phyloP scores from a whole-genome alignment of 2,329 filamentous ascomycete genomes.

The Exophiala mesophila region DNA sequence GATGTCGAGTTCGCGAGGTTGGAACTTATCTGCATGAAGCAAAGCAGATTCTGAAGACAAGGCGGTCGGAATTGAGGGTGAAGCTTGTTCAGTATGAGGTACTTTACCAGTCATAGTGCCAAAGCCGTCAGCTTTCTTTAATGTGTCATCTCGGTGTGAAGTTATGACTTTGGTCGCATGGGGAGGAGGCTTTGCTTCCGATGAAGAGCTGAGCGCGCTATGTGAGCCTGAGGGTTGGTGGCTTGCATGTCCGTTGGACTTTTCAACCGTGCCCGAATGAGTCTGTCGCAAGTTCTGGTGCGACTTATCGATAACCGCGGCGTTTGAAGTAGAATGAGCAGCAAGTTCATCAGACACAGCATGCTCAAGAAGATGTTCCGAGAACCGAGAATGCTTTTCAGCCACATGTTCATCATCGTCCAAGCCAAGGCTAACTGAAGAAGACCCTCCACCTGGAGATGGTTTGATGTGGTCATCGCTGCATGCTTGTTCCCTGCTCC shows the following conservation, averaged over 20 bases:
- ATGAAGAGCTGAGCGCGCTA: not conserved
- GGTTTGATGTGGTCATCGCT: not conserved
- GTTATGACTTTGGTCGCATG: no score
- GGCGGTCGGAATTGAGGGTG: not conserved
- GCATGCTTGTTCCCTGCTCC: not conserved
- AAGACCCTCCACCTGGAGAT: not conserved
- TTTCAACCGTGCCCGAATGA: not conserved
- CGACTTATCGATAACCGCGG: not conserved
- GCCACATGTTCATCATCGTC: no score
- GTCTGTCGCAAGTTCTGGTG: not conserved
- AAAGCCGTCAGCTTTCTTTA: no score
- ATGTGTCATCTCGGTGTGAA: no score
- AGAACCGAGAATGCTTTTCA: constrained; percentile 7
- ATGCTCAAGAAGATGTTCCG: constrained; percentile 1
- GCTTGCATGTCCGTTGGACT: not conserved
- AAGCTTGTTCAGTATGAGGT: not conserved
- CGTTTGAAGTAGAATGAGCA: not conserved
- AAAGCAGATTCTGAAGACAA: not conserved
- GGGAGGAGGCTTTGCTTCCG: not conserved
- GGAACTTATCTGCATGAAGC: not conserved
- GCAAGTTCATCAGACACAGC: not conserved
- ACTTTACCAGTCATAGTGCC: no score
- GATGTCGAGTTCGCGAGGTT: constrained; percentile 5
- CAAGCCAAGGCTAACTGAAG: no score
- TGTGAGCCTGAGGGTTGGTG: not conserved